Percentiles rank a stretch among this genome's conserved stretches.
Conservation (phyloP, 805 yeast species). For the Ogataea salicorniae region DNA sequence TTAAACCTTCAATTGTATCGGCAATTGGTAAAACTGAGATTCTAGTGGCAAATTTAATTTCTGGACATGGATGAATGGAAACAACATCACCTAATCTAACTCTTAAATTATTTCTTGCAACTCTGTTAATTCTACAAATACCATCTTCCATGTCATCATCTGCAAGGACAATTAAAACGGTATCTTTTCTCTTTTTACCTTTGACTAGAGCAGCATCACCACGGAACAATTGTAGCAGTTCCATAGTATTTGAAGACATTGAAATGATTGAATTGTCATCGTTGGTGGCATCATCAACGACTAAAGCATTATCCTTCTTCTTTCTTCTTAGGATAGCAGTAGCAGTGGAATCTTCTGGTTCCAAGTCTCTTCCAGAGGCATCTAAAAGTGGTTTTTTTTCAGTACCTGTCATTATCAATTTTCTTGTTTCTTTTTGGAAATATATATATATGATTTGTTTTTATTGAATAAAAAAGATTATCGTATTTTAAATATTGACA, state of each 20-base stretch:
- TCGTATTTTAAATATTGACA: too few species aligned
- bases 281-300: slow-evolving; percentile 94
- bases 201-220: slow-evolving; percentile 97
- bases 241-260: slow-evolving; percentile 94
- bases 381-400: slow-evolving; percentile 34
- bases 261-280: slow-evolving; percentile 97
- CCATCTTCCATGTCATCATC: slow-evolving; percentile 98
- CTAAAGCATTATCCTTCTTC: slow-evolving; percentile 91
- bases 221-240: slow-evolving; percentile 85
- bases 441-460: too few species aligned
- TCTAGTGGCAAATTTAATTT: slow-evolving; percentile 93
- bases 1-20: slow-evolving; percentile 95
- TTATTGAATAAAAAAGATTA: too few species aligned
- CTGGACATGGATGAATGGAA: slow-evolving; percentile 93
- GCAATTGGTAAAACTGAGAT: slow-evolving; percentile 95
- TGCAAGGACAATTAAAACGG: slow-evolving; percentile 90
- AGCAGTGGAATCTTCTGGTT: slow-evolving; percentile 56
- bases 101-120: slow-evolving; percentile 90
- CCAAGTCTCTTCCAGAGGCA: slow-evolving; percentile 32
- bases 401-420: not conserved
- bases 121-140: slow-evolving; percentile 88
- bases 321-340: slow-evolving; percentile 96
- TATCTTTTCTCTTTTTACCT: slow-evolving; percentile 97
- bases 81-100: slow-evolving; percentile 92
- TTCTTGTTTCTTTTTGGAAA: too few species aligned